These are phyloP conservation scores for Wallacemonas collosoma DNA, from an alignment of 208 protist species.

Conservation along the genomic window DNA sequence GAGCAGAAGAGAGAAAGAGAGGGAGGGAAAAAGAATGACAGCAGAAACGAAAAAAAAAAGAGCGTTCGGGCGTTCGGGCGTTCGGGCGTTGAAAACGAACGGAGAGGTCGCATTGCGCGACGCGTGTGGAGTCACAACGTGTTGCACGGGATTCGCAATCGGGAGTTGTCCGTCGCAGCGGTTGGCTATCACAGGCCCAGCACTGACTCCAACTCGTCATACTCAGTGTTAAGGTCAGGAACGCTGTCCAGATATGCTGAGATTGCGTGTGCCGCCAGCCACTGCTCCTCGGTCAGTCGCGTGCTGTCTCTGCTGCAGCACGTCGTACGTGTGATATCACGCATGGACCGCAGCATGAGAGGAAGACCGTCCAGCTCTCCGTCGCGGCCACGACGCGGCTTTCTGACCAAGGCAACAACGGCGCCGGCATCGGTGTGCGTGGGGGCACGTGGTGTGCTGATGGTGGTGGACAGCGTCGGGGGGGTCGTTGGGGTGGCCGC, in stretches of 20 bases:
- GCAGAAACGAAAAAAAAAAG: conserved; percentile 11
- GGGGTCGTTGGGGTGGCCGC: too few species aligned
- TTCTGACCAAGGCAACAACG: not conserved
- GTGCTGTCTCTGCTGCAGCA: not conserved
- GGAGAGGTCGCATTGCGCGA: too few species aligned
- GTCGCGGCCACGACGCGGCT: too few species aligned
- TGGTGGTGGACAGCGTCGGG: too few species aligned
- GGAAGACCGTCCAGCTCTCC: not conserved
- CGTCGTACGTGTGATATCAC: not conserved
- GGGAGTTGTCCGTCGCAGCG: too few species aligned
- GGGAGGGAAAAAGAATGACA: conserved; percentile 9
- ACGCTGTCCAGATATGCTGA: not conserved
- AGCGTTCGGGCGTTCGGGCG: not conserved
- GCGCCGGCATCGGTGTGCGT: not conserved
- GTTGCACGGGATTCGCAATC: too few species aligned
- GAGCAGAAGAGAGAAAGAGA: not conserved
- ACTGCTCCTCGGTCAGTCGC: not conserved
- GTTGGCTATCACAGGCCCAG: too few species aligned
- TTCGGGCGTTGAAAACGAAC: too few species aligned
- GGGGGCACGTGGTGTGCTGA: too few species aligned
- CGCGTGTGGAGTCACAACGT: too few species aligned
- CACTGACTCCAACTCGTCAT: not conserved
- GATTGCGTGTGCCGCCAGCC: not conserved
- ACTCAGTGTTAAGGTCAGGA: not conserved
- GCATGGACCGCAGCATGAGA: not conserved